Percentiles rank a stretch among this genome's conserved stretches.
These are phyloP conservation scores for Phialophora macrospora DNA, from an alignment of 2,329 filamentous ascomycete genomes.

Conservation along the genomic window DNA sequence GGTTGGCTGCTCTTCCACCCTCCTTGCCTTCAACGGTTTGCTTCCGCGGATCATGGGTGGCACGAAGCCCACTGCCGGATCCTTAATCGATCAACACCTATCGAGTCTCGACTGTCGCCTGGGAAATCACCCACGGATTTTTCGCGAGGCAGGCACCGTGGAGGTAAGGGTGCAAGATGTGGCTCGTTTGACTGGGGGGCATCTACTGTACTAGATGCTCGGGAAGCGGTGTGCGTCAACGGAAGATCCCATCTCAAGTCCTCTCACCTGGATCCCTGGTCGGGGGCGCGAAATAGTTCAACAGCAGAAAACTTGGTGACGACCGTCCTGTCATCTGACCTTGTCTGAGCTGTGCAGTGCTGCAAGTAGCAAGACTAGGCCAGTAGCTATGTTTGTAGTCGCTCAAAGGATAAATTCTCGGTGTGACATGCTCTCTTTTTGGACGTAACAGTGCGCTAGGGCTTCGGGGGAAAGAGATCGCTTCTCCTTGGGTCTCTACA, in stretches of 20 bases:
- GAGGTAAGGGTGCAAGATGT: not conserved
- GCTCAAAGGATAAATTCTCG: not conserved
- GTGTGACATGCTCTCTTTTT: not conserved
- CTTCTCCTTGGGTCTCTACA: not conserved
- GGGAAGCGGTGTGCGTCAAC: slow-evolving; percentile 11
- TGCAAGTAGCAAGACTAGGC: slow-evolving; percentile 12
- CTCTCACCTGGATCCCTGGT: not conserved
- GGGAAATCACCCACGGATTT: not conserved
- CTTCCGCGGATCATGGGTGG: slow-evolving; percentile 10
- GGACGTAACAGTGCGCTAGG: not conserved
- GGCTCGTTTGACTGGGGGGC: not conserved
- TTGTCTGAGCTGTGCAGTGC: slow-evolving; percentile 8
- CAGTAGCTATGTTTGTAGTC: not conserved
- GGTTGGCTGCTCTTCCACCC: slow-evolving; percentile 10
- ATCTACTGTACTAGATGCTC: not conserved
- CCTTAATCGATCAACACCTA: slow-evolving; percentile 13
- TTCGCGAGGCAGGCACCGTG: not conserved
- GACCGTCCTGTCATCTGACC: slow-evolving; percentile 14
- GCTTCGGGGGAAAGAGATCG: not conserved
- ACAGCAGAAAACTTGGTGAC: not conserved
- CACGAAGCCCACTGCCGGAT: slow-evolving; percentile 2
- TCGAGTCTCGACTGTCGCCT: not conserved
- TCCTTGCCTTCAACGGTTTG: slow-evolving; percentile 12
- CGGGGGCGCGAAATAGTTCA: not conserved
- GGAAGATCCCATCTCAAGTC: slow-evolving; percentile 1